Evolutionary conservation across 2,329 filamentous ascomycete species (phyloP), one percentile per base, ranked within the genome.

Genomic region (Colletotrichum ledebouriae): DNA sequence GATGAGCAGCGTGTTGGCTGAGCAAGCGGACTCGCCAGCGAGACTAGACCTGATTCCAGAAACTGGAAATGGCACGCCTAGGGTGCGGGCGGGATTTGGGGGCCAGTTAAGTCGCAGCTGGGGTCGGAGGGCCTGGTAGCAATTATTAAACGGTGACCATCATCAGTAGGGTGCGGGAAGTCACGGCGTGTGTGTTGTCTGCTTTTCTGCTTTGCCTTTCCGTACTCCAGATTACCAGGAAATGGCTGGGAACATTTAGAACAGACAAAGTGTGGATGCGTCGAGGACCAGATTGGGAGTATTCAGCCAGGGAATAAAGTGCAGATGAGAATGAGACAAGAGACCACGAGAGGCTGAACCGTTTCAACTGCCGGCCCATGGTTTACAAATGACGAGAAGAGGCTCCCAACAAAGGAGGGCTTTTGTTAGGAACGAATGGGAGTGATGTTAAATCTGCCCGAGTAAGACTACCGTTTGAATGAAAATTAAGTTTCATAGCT

Each of bases 291-390:
- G 11, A 34, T 4, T 29, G 20, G 25, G 47, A 22, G n/a, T 49
- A 6, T 34, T 55, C 29, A 33, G 47, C 29, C 9, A 63, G 9
- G 20, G 42, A 13, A 61, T 15, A 33, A 12, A 25, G 25, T 4
- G 25, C 25, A 25, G 33, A 20, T 57, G 53, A 25, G 25, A 25
- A 52, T 29, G 22, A 34, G 22, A 15, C 22, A 33, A 52, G 29
- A 29, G 41, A 34, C 29, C 25, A 5, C 25, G 25, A 25, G 22
- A 25, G 25, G 57, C 20, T 47, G 55, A 15, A n/a, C 29, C 39
- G 12, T 39, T n/a, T 22, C 62, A 61, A 61, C 57, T 61, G 39
- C 62, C 62, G 56, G 20, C 42, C 49, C 15, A 25, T 37, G 46
- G 41, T n/a, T 62, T 39, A 42, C 63, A 46, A 37, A 39, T 46